Evolutionary conservation across 2,329 filamentous ascomycete genomes (phyloP), one percentile per base, ranked within the genome.

Genomic region (Colletotrichum sp.): DNA sequence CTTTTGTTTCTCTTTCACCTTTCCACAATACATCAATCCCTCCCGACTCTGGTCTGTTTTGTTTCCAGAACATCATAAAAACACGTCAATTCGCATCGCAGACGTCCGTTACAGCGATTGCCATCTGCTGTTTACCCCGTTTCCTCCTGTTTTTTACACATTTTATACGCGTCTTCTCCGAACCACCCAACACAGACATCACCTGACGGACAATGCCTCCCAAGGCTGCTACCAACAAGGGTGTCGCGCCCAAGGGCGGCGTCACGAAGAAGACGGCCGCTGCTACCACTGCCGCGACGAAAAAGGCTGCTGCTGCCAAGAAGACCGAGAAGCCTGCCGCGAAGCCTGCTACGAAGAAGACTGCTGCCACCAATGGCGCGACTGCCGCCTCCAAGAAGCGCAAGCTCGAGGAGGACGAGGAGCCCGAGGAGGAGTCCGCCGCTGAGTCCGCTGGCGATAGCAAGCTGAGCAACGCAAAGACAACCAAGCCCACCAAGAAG

Each of bases 321-420:
- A 76, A 78, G 67, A 62, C 71, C 34, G 72, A 73, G 29, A 75
- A 77, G 69, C 77, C 79, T 36, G 62, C 75, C 27, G 71, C 75
- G 58, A 78, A 77, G 34, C 34, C 65, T 2, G 58, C 78, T 27
- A 67, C 77, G 15, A 79, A 80, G 66, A 76, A 78, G 12, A 73
- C 78, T 67, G 80, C 81, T 15, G 75, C 86, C 51, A 79, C 79
- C 24, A 73, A 74, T 38, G 72, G 70, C 72, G 72, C 64, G 72
- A 73, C 72, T 29, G 64, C 72, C 47, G 72, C 70, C 38, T 74
- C 72, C 64, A 74, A 74, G 72, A 74, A 74, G 72, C 72, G 72
- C 64, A 74, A 73, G 58, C 51, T 69, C 36, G 72, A 58, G 3
- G 69, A 73, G 29, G 69, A 38, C 15, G 57, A 71, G 24, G 57